Base-by-base conservation (phyloP, 345 rosid genomes). In the Salix caprea region DNA sequence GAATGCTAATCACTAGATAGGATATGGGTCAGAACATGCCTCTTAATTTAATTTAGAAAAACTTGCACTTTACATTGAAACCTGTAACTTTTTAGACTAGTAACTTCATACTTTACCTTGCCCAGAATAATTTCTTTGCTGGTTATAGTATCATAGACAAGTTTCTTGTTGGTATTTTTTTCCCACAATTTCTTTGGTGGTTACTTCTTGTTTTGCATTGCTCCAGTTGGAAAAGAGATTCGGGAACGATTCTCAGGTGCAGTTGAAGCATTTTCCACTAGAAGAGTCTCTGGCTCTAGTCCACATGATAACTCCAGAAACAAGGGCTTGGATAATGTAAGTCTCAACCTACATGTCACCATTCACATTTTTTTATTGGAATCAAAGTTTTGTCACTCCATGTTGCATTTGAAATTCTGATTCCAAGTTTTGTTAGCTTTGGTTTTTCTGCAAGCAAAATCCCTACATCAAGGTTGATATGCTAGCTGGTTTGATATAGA, bases 231-330 rank as follows among this genome's bases (percentile, higher is more conserved):
- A 66, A 94, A 91, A 81, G 98, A 94, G 69, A 85, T 89, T 67
- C 89, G 93, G 30, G 97, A 90, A 68, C 90, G 89, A 88, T 86
- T 90, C 39, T 80, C 97, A 13, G 94, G 98, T 71, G 94, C 94
- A 44, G 90, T 93, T 65, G 98, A 93, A 77, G 92, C 93, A 69
- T 90, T 93, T 79, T 85, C 90, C 23, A 84, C 98, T 73, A 83
- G 91, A 71, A 93, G 87, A 81, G 84, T 79, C 42, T 56, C 91
- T 44, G 88, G 87, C 46, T 87, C 88, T 79, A 88, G 87, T 8
- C 84, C 82, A 71, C 94, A 81, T 75, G 94, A 91, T 76, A 86
- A 73, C 73, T 82, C 84, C 36, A 84, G 92, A 74, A 85, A 82
- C 82, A 84, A 84, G 77, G 79, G 90, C 76, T 76, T 84, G 5